phyloP scores from a whole-genome alignment of 2,329 filamentous ascomycete genomes.

The Ceratocystis ficicola region DNA sequence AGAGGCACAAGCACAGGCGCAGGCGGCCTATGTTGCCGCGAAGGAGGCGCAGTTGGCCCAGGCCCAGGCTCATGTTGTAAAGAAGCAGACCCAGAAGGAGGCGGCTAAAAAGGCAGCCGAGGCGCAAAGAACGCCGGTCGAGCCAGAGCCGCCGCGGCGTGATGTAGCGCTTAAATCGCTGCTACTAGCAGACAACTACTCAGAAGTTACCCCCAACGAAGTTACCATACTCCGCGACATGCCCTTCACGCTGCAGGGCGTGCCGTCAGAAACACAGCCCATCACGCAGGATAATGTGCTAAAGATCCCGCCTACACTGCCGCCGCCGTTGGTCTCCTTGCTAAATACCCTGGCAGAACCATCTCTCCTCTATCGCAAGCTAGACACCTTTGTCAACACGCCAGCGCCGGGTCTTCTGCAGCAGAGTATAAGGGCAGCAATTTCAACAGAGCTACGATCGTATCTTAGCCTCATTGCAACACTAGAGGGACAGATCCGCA shows the following conservation, averaged over 20 bases:
- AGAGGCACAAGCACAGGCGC: slow-evolving; percentile 26
- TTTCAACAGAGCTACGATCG: slow-evolving; percentile 71
- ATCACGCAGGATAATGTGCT: slow-evolving; percentile 60
- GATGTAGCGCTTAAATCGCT: slow-evolving; percentile 47
- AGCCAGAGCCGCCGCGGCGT: slow-evolving; percentile 30
- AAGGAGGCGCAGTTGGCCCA: slow-evolving; percentile 32
- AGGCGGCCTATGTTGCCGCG: slow-evolving; percentile 31
- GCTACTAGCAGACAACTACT: slow-evolving; percentile 44
- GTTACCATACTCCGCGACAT: slow-evolving; percentile 62
- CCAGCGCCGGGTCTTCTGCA: slow-evolving; percentile 73
- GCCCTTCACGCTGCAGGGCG: slow-evolving; percentile 82
- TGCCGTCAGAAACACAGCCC: slow-evolving; percentile 73
- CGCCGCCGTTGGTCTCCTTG: slow-evolving; percentile 72
- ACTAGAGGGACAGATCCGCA: slow-evolving; percentile 79
- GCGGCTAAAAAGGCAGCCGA: slow-evolving; percentile 28
- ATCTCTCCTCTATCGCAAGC: slow-evolving; percentile 72
- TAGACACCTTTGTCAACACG: slow-evolving; percentile 71
- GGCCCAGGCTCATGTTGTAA: slow-evolving; percentile 13
- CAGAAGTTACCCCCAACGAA: slow-evolving; percentile 50
- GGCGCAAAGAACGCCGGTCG: slow-evolving; percentile 23
- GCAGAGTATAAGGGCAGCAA: slow-evolving; percentile 81
- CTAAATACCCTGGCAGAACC: slow-evolving; percentile 86
- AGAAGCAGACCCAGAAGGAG: slow-evolving; percentile 24
- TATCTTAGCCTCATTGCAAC: slow-evolving; percentile 87
- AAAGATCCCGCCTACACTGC: slow-evolving; percentile 65